Evolutionary conservation across 2,329 filamentous ascomycete species (phyloP).

Genomic region (Colletotrichum liriopes): DNA sequence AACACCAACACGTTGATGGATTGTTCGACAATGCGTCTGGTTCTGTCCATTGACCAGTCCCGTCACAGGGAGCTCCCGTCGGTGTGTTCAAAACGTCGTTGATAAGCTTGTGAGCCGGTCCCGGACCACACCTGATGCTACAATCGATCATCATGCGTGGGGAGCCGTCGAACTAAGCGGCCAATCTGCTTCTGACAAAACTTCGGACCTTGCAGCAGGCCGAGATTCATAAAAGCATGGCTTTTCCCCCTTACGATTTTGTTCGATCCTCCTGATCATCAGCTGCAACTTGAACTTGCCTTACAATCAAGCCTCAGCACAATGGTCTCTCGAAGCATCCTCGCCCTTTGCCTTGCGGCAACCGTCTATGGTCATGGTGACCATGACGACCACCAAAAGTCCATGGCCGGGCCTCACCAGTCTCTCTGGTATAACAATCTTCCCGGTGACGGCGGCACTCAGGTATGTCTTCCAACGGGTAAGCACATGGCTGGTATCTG

Average conservation of each 20-base stretch:
- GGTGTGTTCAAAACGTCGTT: conserved; percentile 22
- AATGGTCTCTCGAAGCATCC: conserved; percentile 51
- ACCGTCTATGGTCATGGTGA: conserved; percentile 72
- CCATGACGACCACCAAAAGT: conserved; percentile 73
- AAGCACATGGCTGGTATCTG: conserved; percentile 14
- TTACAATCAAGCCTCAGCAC: conserved; percentile 28
- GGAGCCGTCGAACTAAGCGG: conserved; percentile 23
- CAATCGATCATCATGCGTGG: conserved; percentile 25
- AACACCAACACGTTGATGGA: conserved; percentile 42
- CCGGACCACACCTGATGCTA: conserved; percentile 20
- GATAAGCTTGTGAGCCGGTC: conserved; percentile 39
- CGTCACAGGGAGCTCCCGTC: conserved; percentile 15
- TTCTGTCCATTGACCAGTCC: conserved; percentile 35
- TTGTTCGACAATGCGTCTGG: conserved; percentile 17
- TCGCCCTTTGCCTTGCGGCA: conserved; percentile 62
- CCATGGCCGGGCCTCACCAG: conserved; percentile 78
- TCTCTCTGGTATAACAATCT: conserved; percentile 87
- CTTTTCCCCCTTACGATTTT: not conserved
- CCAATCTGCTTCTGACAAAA: conserved; percentile 25
- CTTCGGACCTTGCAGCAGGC: conserved; percentile 17
- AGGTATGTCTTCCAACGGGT: conserved; percentile 65
- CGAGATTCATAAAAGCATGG: conserved; percentile 34
- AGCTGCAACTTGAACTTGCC: conserved; percentile 1
- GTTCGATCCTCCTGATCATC: not conserved
- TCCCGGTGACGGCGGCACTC: conserved; percentile 87